A percentile compares a stretch with the other conserved stretches of the same genome.
Evolutionary conservation across 2,329 filamentous ascomycete species (phyloP).

Genomic region (Pseudopyrenochaeta lycopersici): DNA sequence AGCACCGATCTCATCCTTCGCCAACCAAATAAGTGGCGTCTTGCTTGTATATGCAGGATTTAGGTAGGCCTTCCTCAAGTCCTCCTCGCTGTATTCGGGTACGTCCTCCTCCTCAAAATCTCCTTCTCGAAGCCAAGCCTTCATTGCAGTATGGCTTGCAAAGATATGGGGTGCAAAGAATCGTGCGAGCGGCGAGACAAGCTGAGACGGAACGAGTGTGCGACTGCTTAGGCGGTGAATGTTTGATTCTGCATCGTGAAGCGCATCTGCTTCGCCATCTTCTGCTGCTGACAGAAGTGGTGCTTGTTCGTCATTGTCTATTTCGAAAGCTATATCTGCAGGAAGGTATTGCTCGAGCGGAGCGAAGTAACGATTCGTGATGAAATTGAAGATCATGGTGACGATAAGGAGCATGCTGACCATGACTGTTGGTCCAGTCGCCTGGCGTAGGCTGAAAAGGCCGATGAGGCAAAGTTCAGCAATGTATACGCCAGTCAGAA

Average conservation of each 20-base stretch:
- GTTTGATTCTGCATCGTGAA: slow-evolving; percentile 26
- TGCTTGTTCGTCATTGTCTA: slow-evolving; percentile 36
- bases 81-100: slow-evolving; percentile 44
- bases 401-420: slow-evolving; percentile 39
- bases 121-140: slow-evolving; percentile 42
- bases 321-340: slow-evolving; percentile 37
- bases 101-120: slow-evolving; percentile 42
- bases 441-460: slow-evolving; percentile 67
- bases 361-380: slow-evolving; percentile 44
- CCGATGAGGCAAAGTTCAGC: slow-evolving; percentile 84
- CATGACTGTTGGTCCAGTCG: slow-evolving; percentile 45
- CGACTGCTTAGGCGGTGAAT: slow-evolving; percentile 39
- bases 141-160: slow-evolving; percentile 45
- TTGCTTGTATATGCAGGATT: slow-evolving; percentile 46
- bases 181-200: slow-evolving; percentile 39
- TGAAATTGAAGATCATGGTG: slow-evolving; percentile 45
- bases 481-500: slow-evolving; percentile 85
- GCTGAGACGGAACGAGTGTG: slow-evolving; percentile 29
- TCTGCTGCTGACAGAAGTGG: slow-evolving; percentile 43
- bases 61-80: slow-evolving; percentile 45
- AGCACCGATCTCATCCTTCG: slow-evolving; percentile 43
- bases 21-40: slow-evolving; percentile 46
- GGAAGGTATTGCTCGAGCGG: slow-evolving; percentile 48
- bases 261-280: slow-evolving; percentile 36
- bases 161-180: slow-evolving; percentile 49